phyloP scores from a whole-genome alignment of 352 stramenopile genomes.

The Phytophthora citrophthora region DNA sequence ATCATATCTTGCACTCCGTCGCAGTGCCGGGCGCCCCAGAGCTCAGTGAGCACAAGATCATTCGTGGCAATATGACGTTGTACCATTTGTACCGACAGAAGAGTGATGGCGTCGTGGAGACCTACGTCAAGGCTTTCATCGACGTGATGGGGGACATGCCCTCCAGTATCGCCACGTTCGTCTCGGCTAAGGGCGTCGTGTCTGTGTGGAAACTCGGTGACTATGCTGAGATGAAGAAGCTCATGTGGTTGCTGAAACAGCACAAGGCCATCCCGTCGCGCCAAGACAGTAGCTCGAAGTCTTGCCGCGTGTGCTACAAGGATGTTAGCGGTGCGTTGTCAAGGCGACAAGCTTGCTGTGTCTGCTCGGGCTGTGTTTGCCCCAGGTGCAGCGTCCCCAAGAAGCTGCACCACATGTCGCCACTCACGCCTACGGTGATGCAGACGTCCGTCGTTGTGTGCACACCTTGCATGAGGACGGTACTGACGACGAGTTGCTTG shows the following conservation, averaged over 20 bases:
- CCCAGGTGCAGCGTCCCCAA: constrained; percentile 34
- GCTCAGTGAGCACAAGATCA: constrained; percentile 37
- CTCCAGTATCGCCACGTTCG: constrained; percentile 28
- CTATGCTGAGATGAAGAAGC: constrained; percentile 46
- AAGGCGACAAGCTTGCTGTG: constrained; percentile 23
- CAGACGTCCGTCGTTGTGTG: constrained; percentile 34
- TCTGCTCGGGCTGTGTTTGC: constrained; percentile 34
- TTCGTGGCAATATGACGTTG: constrained; percentile 57
- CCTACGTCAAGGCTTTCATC: constrained; percentile 44
- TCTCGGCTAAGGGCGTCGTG: constrained; percentile 40
- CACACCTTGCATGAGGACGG: constrained; percentile 33
- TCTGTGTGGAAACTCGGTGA: constrained; percentile 44
- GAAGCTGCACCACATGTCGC: constrained; percentile 38
- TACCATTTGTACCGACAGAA: constrained; percentile 57
- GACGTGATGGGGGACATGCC: constrained; percentile 47
- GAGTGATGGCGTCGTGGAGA: constrained; percentile 42
- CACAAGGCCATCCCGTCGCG: constrained; percentile 8
- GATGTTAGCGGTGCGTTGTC: constrained; percentile 24
- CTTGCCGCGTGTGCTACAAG: constrained; percentile 36
- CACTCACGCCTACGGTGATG: constrained; percentile 31
- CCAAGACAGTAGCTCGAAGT: constrained; percentile 8
- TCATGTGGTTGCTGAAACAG: constrained; percentile 36
- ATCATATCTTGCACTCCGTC: constrained; percentile 43
- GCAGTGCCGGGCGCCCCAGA: constrained; percentile 31
- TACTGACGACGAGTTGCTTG: constrained; percentile 30